phyloP scores from a whole-genome alignment of 495 filamentous ascomycete species.

The Penicillium nucicola region DNA sequence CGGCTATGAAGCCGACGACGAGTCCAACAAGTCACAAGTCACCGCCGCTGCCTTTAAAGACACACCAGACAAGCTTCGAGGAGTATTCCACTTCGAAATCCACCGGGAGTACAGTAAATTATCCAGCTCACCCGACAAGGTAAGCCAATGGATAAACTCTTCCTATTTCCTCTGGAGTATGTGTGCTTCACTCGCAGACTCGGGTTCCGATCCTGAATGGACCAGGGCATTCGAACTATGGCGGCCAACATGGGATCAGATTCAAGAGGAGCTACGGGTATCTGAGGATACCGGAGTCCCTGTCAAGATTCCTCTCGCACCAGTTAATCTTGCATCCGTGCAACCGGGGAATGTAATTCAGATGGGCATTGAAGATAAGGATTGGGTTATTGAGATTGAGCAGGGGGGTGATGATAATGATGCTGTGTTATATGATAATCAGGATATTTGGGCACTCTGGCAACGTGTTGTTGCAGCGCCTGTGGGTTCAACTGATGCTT shows the following conservation, averaged over 20 bases:
- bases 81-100: not conserved
- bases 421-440: not conserved
- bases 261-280: not conserved
- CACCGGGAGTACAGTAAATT: not conserved
- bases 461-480: not conserved
- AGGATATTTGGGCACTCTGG: conserved; percentile 4
- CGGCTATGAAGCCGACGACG: conserved; percentile 1
- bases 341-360: not conserved
- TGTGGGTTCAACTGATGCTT: not conserved
- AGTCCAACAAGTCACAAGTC: not conserved
- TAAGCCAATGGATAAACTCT: not conserved
- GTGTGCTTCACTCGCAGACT: conserved; percentile 1
- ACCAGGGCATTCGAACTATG: not conserved
- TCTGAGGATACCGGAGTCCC: not conserved
- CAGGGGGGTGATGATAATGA: too few species aligned
- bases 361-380: not conserved
- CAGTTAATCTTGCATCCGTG: not conserved
- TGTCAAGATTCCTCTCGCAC: not conserved
- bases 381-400: not conserved
- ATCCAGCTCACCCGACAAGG: not conserved
- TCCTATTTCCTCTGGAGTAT: conserved; percentile 4
- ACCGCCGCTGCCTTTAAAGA: not conserved
- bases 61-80: not conserved
- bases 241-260: not conserved
- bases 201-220: not conserved